Evolutionary conservation across 2,329 filamentous ascomycete species (phyloP).

Genomic region (Fusarium secorum): DNA sequence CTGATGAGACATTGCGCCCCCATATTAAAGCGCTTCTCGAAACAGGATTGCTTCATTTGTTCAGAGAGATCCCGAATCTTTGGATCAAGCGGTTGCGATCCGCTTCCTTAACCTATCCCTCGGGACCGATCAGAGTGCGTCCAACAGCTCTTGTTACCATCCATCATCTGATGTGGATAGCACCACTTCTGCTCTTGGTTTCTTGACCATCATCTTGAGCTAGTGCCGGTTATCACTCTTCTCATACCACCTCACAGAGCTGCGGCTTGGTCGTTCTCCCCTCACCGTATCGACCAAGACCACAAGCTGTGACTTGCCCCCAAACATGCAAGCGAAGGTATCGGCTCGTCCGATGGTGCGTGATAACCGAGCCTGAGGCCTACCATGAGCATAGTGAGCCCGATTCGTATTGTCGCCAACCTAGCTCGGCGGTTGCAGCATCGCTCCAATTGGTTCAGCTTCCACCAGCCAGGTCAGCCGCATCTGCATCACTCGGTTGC

Average conservation of each 20-base stretch:
- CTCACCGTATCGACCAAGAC: constrained; percentile 22
- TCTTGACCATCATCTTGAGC: constrained; percentile 8
- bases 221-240: constrained; percentile 12
- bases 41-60: constrained; percentile 14
- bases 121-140: constrained; percentile 2
- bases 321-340: constrained; percentile 24
- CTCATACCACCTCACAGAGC: constrained; percentile 14
- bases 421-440: constrained; percentile 22
- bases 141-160: constrained; percentile 2
- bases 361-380: constrained; percentile 30
- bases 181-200: background rate
- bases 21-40: constrained; percentile 29
- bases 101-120: constrained; percentile 8
- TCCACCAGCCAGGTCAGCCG: background rate
- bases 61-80: background rate
- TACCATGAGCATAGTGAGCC: constrained; percentile 7
- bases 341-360: constrained; percentile 36
- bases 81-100: constrained; percentile 13
- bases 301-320: constrained; percentile 26
- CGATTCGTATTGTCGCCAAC: background rate
- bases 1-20: constrained; percentile 15
- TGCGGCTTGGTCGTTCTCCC: constrained; percentile 5
- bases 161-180: constrained; percentile 10
- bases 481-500: constrained; percentile 25
- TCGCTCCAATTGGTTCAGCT: constrained; percentile 22